These are phyloP conservation scores for Clitopilus passeckerianus DNA, from an alignment of 768 basidiomycete species.

Conservation along the genomic window DNA sequence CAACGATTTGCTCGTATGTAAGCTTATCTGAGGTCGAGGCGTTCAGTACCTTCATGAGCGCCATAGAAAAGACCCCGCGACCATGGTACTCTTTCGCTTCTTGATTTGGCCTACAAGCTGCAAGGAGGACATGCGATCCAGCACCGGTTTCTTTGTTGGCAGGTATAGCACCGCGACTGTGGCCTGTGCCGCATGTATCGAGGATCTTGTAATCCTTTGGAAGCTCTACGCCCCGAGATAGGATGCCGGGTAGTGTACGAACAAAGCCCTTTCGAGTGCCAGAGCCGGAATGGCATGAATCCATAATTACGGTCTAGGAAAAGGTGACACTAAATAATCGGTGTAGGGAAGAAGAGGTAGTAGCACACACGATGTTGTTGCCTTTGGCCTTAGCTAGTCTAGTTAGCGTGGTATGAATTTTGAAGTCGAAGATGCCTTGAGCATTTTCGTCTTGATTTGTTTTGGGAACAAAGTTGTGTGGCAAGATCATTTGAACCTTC, in stretches of 20 bases:
- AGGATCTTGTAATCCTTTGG: not conserved
- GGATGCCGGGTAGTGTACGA: not conserved
- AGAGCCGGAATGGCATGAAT: not conserved
- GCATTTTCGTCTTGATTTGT: not conserved
- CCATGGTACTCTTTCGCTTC: not conserved
- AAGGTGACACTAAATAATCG: not conserved
- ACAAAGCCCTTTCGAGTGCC: not conserved
- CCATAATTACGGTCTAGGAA: not conserved
- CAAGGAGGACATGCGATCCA: not conserved
- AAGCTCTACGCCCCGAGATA: not conserved
- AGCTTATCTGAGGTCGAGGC: not conserved
- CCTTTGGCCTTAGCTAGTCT: not conserved
- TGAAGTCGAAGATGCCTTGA: not conserved
- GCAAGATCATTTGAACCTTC: not conserved
- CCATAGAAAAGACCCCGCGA: not conserved
- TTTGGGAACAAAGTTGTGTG: not conserved
- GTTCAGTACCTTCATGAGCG: not conserved
- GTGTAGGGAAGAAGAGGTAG: not conserved
- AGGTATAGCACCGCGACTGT: not conserved
- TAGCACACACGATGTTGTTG: not conserved
- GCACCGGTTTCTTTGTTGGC: not conserved
- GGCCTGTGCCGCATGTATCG: not conserved
- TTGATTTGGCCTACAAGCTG: not conserved
- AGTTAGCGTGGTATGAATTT: not conserved
- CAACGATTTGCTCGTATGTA: not conserved